phyloP scores from a whole-genome alignment of 495 filamentous ascomycete genomes.

The Penicillium paxilli region DNA sequence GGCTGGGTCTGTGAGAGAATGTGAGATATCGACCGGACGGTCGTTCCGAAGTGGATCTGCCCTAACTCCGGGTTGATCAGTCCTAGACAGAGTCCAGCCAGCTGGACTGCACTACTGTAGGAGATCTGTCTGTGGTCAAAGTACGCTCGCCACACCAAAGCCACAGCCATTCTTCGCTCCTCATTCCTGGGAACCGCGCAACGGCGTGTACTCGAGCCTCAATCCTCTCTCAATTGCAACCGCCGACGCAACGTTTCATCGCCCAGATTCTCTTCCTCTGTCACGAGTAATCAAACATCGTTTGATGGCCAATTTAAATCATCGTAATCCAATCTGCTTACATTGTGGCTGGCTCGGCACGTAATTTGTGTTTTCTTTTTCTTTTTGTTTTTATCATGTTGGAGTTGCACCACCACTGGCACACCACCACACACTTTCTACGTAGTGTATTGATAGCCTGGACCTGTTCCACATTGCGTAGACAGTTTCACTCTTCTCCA shows the following conservation, averaged over 20 bases:
- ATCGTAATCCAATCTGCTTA: conserved; percentile 9
- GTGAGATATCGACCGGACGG: conserved; percentile 29
- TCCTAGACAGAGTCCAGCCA: background rate
- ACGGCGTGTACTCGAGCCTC: conserved; percentile 20
- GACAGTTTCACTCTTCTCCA: background rate
- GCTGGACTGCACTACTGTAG: background rate
- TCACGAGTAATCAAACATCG: background rate
- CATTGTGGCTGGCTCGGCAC: conserved; percentile 11
- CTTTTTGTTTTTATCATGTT: conserved; percentile 1
- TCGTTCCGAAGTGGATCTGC: background rate
- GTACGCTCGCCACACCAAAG: background rate
- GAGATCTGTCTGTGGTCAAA: background rate
- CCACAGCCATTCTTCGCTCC: conserved; percentile 11
- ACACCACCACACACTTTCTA: no score
- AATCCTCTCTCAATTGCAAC: background rate
- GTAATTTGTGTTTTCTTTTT: conserved; percentile 8
- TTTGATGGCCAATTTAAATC: background rate
- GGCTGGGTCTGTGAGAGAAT: conserved; percentile 24
- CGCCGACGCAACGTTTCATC: conserved; percentile 19
- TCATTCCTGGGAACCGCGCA: conserved; percentile 21
- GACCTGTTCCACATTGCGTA: conserved; percentile 1
- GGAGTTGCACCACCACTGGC: no score
- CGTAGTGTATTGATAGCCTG: background rate
- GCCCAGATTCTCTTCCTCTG: conserved; percentile 5
- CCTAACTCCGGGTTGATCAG: conserved; percentile 1